phyloP scores from a whole-genome alignment of 1,284 basidiomycete genomes.

The Ganoderma leucocontextum region DNA sequence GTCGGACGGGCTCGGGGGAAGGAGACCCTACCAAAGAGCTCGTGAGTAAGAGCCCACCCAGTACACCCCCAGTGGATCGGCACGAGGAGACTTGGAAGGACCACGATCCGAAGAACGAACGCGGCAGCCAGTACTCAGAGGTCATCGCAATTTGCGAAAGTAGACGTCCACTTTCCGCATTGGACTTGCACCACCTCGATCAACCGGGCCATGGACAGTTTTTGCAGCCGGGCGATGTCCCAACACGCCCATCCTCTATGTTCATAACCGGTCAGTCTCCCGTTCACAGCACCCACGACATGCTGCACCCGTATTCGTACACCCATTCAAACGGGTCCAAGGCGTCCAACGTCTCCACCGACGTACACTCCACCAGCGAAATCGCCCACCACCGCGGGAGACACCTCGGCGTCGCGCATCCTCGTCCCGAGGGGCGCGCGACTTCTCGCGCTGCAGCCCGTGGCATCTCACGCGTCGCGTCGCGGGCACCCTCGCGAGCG shows the following conservation, averaged over 20 bases:
- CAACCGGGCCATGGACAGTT: slow-evolving; percentile 18
- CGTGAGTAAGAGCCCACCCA: background rate
- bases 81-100: background rate
- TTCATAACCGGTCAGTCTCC: slow-evolving; percentile 25
- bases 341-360: slow-evolving; percentile 24
- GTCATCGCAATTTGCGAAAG: slow-evolving; percentile 23
- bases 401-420: slow-evolving; percentile 16
- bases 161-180: slow-evolving; percentile 29
- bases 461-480: slow-evolving; percentile 25
- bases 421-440: slow-evolving; percentile 25
- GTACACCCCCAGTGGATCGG: background rate
- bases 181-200: slow-evolving; percentile 25
- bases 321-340: slow-evolving; percentile 30
- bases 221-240: slow-evolving; percentile 25
- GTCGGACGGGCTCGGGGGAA: background rate
- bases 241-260: slow-evolving; percentile 27
- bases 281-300: slow-evolving; percentile 6
- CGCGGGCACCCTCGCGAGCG: slow-evolving; percentile 22
- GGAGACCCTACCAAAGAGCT: background rate
- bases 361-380: slow-evolving; percentile 23
- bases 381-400: slow-evolving; percentile 14
- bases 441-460: slow-evolving; percentile 30
- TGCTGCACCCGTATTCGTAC: slow-evolving; percentile 26
- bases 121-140: background rate
- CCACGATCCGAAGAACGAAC: background rate